A percentile compares a stretch with the other conserved stretches of the same genome.
These are phyloP conservation scores for Fraxinus angustifolia DNA, from an alignment of 305 asterid genomes.

Conservation along the genomic window DNA sequence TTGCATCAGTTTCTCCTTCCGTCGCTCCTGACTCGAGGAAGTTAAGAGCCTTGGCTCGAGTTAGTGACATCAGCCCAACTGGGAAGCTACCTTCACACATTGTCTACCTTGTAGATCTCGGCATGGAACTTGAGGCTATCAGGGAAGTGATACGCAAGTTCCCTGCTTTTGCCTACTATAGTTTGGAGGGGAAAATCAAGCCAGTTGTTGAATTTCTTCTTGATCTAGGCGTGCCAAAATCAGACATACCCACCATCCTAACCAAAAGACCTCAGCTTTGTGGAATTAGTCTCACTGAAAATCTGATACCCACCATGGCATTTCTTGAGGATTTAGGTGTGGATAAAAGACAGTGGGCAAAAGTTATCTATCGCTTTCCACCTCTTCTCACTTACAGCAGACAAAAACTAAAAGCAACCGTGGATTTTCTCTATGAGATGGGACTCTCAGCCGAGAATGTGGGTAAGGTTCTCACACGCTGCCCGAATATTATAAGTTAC, in stretches of 20 bases:
- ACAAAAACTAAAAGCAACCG: constrained; percentile 58
- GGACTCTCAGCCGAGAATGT: constrained; percentile 78
- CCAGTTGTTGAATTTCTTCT: constrained; percentile 84
- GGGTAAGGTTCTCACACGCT: constrained; percentile 73
- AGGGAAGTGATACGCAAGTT: constrained; percentile 70
- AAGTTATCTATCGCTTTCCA: constrained; percentile 80
- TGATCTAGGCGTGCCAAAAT: constrained; percentile 64
- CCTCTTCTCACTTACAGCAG: constrained; percentile 89
- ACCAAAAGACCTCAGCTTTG: constrained; percentile 89
- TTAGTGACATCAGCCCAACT: constrained; percentile 51
- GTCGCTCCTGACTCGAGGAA: constrained; percentile 44
- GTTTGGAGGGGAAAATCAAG: constrained; percentile 85
- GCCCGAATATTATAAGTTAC: constrained; percentile 77
- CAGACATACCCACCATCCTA: constrained; percentile 63
- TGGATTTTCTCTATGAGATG: constrained; percentile 76
- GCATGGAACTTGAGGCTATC: constrained; percentile 73
- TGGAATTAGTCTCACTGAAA: constrained; percentile 85
- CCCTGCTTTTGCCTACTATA: constrained; percentile 87
- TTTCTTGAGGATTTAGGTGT: constrained; percentile 81
- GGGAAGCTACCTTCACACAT: constrained; percentile 74
- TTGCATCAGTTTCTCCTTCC: constrained; percentile 42
- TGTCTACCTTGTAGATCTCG: constrained; percentile 74
- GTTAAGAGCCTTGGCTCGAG: constrained; percentile 74
- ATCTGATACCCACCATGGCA: constrained; percentile 82
- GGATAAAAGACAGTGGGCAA: constrained; percentile 84